These are phyloP conservation scores for Solanum okadae DNA, from an alignment of 257 asterid species.

Conservation along the genomic window DNA sequence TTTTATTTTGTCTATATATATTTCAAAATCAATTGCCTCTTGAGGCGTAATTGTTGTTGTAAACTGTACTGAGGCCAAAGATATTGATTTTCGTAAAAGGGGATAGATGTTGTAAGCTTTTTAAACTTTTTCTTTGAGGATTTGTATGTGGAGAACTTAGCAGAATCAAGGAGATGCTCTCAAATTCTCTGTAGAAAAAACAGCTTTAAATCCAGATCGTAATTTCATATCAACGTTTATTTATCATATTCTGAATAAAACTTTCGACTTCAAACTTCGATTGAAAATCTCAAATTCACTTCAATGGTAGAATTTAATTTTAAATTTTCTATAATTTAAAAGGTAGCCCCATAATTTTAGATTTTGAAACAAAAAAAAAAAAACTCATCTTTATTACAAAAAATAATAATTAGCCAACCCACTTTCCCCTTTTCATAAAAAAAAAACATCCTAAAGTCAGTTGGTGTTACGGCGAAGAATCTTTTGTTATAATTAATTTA, in stretches of 20 bases:
- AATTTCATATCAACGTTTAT: background rate
- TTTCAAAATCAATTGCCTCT: background rate
- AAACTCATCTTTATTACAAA: background rate
- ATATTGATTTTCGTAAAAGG: conserved; percentile 20
- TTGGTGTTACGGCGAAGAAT: background rate
- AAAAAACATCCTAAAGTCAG: background rate
- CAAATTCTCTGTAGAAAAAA: background rate
- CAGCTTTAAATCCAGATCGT: background rate
- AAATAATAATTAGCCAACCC: background rate
- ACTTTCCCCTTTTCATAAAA: background rate
- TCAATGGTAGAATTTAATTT: background rate
- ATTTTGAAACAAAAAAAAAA: background rate
- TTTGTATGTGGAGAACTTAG: background rate
- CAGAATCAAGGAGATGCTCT: background rate
- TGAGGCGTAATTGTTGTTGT: background rate
- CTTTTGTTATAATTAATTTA: background rate
- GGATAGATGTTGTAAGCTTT: background rate
- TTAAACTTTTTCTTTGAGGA: background rate
- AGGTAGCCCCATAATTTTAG: background rate
- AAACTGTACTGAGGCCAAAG: background rate
- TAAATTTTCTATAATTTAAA: background rate
- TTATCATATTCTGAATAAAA: background rate
- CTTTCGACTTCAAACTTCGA: background rate
- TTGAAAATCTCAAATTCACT: background rate
- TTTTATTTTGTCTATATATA: background rate